Conservation (phyloP, 2,329 filamentous ascomycete genomes). For the Aureobasidium lini region DNA sequence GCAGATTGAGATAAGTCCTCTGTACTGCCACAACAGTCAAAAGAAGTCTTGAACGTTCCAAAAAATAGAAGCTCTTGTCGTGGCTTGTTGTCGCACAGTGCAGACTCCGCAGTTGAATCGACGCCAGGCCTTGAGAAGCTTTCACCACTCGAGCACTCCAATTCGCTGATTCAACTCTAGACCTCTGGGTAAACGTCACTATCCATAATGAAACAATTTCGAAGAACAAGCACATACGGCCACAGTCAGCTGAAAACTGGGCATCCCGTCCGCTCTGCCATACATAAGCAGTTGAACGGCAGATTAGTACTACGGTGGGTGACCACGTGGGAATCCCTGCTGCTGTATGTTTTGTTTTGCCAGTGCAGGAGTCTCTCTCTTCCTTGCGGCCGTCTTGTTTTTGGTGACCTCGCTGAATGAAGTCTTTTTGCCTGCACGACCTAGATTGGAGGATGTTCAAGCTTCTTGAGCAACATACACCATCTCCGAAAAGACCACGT, state of each 20-base stretch:
- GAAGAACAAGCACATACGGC: neutral
- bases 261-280: neutral
- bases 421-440: too few relatives aligned
- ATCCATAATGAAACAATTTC: too few relatives aligned
- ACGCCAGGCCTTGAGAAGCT: neutral
- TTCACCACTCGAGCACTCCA: neutral
- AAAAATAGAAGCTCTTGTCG: neutral
- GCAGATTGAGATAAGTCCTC: neutral
- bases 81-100: neutral
- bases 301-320: neutral
- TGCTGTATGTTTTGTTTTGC: neutral
- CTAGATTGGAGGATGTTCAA: too few relatives aligned
- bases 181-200: too few relatives aligned
- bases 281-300: neutral
- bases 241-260: constrained; percentile 1
- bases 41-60: neutral
- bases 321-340: neutral
- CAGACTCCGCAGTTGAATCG: neutral
- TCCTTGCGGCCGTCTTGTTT: too few relatives aligned
- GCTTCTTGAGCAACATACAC: too few relatives aligned
- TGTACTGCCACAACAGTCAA: constrained; percentile 9
- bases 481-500: too few relatives aligned
- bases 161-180: neutral
- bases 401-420: too few relatives aligned
- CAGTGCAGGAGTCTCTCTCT: too few relatives aligned